Base-by-base conservation (phyloP, 768 basidiomycete species). In the Galerina marginata region DNA sequence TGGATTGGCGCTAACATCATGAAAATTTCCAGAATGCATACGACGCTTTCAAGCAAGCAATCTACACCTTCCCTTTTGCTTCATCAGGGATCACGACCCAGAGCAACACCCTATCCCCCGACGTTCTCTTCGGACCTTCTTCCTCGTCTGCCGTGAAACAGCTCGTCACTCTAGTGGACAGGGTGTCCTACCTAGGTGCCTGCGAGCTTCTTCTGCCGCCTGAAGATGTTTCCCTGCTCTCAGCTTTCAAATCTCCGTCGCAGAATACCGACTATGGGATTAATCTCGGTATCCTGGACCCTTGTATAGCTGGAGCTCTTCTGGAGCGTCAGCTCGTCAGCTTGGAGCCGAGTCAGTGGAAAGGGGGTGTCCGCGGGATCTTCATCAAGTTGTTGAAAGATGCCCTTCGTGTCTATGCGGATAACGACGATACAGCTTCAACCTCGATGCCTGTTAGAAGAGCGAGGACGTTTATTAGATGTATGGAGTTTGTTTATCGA, bases 131-230 rank as follows among this genome's bases (percentile, higher is more conserved):
- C 63, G 75, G 74, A n/a, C 54, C 64, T 7, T 64, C 67, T 7
- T 51, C 73, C 0, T 78, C 75, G 11, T 66, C 77, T 26, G 66
- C 75, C 2, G 71, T 85, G 38, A 85, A 81, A 62, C 88, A 90
- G 57, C 79, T 92, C 6, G 82, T 77, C 0, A 71, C 75, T 7
- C 81, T 92, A 43, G 65, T 93, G 15, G 90, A 92, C 61, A 77
- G 86, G 16, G 75, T 87, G 23, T 88, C 91, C 0, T 89, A 87
- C 59, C 78, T 90, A 23, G 88, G 84, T 11, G 75, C 83, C 2
- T 89, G 83, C 69, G 91, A 93, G 29, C 81, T 93, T 4, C 75
- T 90, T 29, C 74, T 89, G 48, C 64, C 76, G 7, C 74, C 86
- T 0, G 69, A 73, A 5, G 75, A 79, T 11, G 77, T 90, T 5